A percentile compares a stretch with the other conserved stretches of the same genome.
These are phyloP conservation scores for Parietaria judaica DNA, from an alignment of 306 rosid genomes.

Conservation along the genomic window DNA sequence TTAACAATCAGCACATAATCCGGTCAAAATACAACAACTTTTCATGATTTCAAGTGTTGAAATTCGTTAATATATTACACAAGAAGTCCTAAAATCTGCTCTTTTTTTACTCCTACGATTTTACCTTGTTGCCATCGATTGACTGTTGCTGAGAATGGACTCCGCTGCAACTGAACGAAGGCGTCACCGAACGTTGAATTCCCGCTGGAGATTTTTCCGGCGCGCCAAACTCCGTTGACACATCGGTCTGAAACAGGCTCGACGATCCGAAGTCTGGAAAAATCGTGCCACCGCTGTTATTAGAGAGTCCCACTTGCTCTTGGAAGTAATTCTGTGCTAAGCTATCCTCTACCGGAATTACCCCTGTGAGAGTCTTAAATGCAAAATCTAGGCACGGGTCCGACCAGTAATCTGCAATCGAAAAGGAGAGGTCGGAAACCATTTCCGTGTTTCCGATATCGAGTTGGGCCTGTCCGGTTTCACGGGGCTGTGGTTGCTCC, in stretches of 20 bases:
- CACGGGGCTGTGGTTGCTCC: conserved; percentile 25
- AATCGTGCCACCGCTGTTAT: conserved; percentile 24
- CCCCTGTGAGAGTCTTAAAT: conserved; percentile 78
- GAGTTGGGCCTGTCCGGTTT: conserved; percentile 8
- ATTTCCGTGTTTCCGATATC: no score
- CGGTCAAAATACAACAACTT: conserved; percentile 11
- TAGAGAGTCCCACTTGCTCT: conserved; percentile 38
- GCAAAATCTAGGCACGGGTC: conserved; percentile 83
- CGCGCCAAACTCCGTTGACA: conserved; percentile 42
- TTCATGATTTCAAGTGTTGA: neutral
- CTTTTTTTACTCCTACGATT: conserved; percentile 18
- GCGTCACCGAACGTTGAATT: conserved; percentile 33
- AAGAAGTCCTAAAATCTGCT: neutral
- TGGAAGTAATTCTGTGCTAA: conserved; percentile 42
- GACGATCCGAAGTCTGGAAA: conserved; percentile 60
- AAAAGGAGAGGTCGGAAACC: conserved; percentile 45
- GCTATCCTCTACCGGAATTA: conserved; percentile 62
- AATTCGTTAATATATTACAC: conserved; percentile 16
- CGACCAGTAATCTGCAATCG: conserved; percentile 71
- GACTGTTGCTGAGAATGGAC: conserved; percentile 39
- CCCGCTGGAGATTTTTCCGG: conserved; percentile 43
- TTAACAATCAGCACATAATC: conserved; percentile 4
- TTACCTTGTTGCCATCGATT: conserved; percentile 46
- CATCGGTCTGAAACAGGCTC: conserved; percentile 43
- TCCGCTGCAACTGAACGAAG: conserved; percentile 38